Conservation (phyloP, 805 yeast genomes). For the Scheffersomyces amazonensis region DNA sequence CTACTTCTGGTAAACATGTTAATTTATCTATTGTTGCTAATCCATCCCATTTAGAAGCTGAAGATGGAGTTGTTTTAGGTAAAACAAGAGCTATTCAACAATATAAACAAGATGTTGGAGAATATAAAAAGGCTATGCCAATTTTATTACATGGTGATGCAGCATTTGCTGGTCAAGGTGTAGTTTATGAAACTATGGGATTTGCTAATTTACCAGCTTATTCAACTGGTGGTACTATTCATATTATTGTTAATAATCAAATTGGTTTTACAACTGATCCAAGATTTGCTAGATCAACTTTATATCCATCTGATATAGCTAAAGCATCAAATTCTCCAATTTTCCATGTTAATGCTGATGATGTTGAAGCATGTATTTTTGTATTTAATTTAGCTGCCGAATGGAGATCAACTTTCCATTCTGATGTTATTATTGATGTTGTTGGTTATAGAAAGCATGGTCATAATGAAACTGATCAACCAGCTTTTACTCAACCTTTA, state of each 20-base stretch:
- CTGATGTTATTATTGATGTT: slow-evolving; percentile 93
- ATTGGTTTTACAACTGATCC: slow-evolving; percentile 99
- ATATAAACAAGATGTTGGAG: slow-evolving; percentile 82
- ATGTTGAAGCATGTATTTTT: slow-evolving; percentile 88
- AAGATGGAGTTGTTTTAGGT: slow-evolving; percentile 98
- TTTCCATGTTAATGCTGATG: slow-evolving; percentile 99
- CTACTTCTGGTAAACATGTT: slow-evolving; percentile 95
- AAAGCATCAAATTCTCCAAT: slow-evolving; percentile 96
- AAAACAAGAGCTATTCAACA: slow-evolving; percentile 95
- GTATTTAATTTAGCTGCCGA: slow-evolving; percentile 96
- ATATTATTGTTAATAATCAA: slow-evolving; percentile 95
- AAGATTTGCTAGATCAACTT: slow-evolving; percentile 93
- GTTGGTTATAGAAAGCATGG: slow-evolving; percentile 99
- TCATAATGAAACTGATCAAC: slow-evolving; percentile 99
- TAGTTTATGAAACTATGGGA: slow-evolving; percentile 97
- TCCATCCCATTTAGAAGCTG: slow-evolving; percentile 99
- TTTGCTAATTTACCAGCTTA: slow-evolving; percentile 89
- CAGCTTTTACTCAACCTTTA: slow-evolving; percentile 96
- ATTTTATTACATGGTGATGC: slow-evolving; percentile 98
- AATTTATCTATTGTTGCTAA: slow-evolving; percentile 95
- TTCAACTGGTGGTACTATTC: slow-evolving; percentile 98
- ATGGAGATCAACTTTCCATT: slow-evolving; percentile 95
- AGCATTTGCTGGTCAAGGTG: slow-evolving; percentile 98
- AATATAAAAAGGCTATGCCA: slow-evolving; percentile 82
- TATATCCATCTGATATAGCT: slow-evolving; percentile 97